These are phyloP conservation scores for Lactarius vividus DNA, from an alignment of 768 basidiomycete genomes.

Conservation along the genomic window DNA sequence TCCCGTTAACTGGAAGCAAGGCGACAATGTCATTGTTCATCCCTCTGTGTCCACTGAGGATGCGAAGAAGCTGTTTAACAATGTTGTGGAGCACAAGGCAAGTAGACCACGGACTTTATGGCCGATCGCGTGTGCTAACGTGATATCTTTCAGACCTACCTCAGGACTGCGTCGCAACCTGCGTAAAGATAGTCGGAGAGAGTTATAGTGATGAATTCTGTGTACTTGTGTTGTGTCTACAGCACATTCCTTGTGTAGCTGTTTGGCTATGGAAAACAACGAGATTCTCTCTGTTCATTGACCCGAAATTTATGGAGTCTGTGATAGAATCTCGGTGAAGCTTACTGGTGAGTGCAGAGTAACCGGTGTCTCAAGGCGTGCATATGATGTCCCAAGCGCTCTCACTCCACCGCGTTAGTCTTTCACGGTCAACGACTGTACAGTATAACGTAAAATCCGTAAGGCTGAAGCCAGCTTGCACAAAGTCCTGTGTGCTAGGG, in stretches of 20 bases:
- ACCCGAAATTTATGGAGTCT: not conserved
- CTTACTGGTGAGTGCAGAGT: not conserved
- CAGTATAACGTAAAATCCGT: too few species aligned
- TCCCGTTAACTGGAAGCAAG: constrained; percentile 93
- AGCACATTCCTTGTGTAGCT: not conserved
- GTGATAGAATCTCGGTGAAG: not conserved
- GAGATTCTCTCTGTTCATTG: not conserved
- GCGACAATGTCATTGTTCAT: constrained; percentile 93
- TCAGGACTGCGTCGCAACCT: constrained; percentile 70
- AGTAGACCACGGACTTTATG: constrained; percentile 27
- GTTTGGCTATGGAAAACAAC: not conserved
- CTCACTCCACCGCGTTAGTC: too few species aligned
- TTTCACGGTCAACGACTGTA: too few species aligned
- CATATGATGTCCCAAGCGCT: not conserved
- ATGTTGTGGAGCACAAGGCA: constrained; percentile 77
- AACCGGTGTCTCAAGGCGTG: too few species aligned
- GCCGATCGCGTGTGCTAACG: not conserved
- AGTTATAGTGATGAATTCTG: constrained; percentile 13
- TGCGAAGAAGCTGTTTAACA: constrained; percentile 88
- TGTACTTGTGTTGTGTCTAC: constrained; percentile 9
- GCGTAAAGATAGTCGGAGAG: constrained; percentile 31
- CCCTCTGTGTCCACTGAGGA: constrained; percentile 80
- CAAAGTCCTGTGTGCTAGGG: too few species aligned
- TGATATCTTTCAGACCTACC: constrained; percentile 60
- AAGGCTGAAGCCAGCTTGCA: too few species aligned